phyloP scores from a whole-genome alignment of 495 filamentous ascomycete species.

The Aspergillus sclerotiicarbonarius region DNA sequence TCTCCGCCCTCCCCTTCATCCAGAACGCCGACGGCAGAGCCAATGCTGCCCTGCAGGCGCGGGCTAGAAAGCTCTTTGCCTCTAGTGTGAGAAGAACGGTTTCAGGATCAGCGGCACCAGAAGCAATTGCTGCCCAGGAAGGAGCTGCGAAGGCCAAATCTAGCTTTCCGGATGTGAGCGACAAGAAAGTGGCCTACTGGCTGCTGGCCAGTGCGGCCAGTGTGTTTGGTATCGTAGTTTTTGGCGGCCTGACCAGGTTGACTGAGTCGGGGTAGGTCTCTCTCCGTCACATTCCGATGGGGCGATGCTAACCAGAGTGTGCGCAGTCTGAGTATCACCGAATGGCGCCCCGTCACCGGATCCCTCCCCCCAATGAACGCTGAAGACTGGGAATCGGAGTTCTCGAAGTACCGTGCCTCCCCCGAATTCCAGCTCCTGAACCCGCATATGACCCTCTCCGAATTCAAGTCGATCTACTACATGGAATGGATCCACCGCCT shows the following conservation, averaged over 20 bases:
- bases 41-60: slow-evolving; percentile 29
- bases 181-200: slow-evolving; percentile 84
- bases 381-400: slow-evolving; percentile 85
- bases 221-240: slow-evolving; percentile 95
- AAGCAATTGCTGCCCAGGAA: slow-evolving; percentile 17
- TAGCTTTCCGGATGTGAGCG: slow-evolving; percentile 69
- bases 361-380: slow-evolving; percentile 77
- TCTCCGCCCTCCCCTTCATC: slow-evolving; percentile 25
- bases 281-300: not conserved
- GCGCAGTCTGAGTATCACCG: slow-evolving; percentile 87
- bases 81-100: slow-evolving; percentile 25
- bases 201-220: slow-evolving; percentile 84
- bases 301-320: slow-evolving; percentile 21
- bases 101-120: slow-evolving; percentile 23
- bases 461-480: slow-evolving; percentile 98
- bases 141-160: slow-evolving; percentile 32
- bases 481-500: slow-evolving; percentile 99
- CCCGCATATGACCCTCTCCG: slow-evolving; percentile 81
- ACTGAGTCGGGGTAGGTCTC: slow-evolving; percentile 89
- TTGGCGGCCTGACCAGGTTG: slow-evolving; percentile 86
- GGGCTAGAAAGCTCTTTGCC: slow-evolving; percentile 34
- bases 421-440: slow-evolving; percentile 92
- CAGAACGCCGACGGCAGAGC: slow-evolving; percentile 24
- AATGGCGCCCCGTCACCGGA: slow-evolving; percentile 97
- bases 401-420: slow-evolving; percentile 83